Conservation (phyloP, 345 rosid genomes). For the Ricinus communis region DNA sequence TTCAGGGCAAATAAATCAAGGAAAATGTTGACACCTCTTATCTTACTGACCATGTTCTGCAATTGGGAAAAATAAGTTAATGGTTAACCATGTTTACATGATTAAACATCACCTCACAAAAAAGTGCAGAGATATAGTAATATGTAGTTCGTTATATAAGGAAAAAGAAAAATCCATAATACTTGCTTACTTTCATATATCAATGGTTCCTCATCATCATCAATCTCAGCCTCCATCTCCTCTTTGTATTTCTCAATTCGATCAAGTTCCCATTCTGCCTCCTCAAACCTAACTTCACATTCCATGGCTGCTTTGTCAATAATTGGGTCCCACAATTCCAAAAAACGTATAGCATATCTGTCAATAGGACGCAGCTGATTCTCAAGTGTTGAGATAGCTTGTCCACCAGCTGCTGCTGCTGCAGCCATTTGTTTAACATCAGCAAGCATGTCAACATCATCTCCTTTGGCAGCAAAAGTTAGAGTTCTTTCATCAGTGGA, state of each 20-base stretch:
- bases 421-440: slow-evolving; percentile 96
- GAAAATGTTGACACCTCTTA: not conserved
- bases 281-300: slow-evolving; percentile 73
- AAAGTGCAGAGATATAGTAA: slow-evolving; percentile 10
- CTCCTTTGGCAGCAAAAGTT: slow-evolving; percentile 65
- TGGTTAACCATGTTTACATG: slow-evolving; percentile 9
- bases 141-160: not conserved
- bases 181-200: slow-evolving; percentile 86
- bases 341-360: slow-evolving; percentile 78
- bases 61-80: not conserved
- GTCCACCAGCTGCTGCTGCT: slow-evolving; percentile 92
- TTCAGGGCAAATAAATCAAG: not conserved
- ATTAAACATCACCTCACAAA: slow-evolving; percentile 5
- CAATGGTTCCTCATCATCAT: slow-evolving; percentile 97
- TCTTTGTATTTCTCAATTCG: slow-evolving; percentile 93
- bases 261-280: slow-evolving; percentile 97
- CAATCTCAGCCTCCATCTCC: slow-evolving; percentile 99
- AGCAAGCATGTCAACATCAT: slow-evolving; percentile 80
- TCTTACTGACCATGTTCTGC: not conserved
- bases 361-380: slow-evolving; percentile 92
- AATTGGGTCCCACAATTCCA: slow-evolving; percentile 96
- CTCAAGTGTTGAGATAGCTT: slow-evolving; percentile 81
- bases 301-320: slow-evolving; percentile 71
- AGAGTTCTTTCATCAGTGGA: slow-evolving; percentile 57
- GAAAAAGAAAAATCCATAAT: not conserved